These are phyloP conservation scores for Cutaneotrichosporon sp. DNA, from an alignment of 1,284 basidiomycete species.

Conservation along the genomic window DNA sequence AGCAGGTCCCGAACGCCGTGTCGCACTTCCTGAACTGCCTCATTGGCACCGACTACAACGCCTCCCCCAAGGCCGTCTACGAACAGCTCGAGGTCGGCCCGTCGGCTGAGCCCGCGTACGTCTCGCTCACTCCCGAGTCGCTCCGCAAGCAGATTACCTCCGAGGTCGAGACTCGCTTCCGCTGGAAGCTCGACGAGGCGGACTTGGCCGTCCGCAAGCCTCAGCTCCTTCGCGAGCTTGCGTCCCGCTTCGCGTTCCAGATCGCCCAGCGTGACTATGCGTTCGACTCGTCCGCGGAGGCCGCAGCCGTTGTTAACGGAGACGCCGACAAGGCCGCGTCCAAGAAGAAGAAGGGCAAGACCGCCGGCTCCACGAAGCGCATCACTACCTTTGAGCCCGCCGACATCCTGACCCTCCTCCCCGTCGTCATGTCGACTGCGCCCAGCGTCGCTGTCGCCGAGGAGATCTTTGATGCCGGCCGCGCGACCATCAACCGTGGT, in stretches of 20 bases:
- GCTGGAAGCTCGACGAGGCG: slow-evolving; percentile 54
- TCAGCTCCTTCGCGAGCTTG: slow-evolving; percentile 59
- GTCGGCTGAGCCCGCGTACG: slow-evolving; percentile 51
- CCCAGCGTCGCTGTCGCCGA: slow-evolving; percentile 57
- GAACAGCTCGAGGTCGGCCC: slow-evolving; percentile 44
- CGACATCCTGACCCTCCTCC: slow-evolving; percentile 59
- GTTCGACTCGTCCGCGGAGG: slow-evolving; percentile 43
- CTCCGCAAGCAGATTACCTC: slow-evolving; percentile 52
- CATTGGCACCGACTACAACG: slow-evolving; percentile 55
- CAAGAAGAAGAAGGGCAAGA: slow-evolving; percentile 50
- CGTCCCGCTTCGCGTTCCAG: slow-evolving; percentile 58
- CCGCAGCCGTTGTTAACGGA: slow-evolving; percentile 23
- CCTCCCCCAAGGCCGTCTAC: slow-evolving; percentile 52
- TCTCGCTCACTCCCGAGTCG: slow-evolving; percentile 55
- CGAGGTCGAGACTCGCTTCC: slow-evolving; percentile 56
- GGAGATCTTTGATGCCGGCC: slow-evolving; percentile 59
- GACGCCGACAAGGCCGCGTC: slow-evolving; percentile 29
- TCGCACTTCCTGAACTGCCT: slow-evolving; percentile 63
- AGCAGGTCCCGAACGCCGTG: slow-evolving; percentile 53
- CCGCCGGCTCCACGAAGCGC: slow-evolving; percentile 25
- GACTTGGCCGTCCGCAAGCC: slow-evolving; percentile 53
- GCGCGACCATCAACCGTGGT: slow-evolving; percentile 57
- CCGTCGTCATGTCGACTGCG: slow-evolving; percentile 58
- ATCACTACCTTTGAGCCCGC: slow-evolving; percentile 56
- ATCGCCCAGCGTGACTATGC: slow-evolving; percentile 57